A percentile compares a stretch with the other conserved stretches of the same genome.
These are phyloP conservation scores for Heliamphora exappendiculata DNA, from an alignment of 148 eudicot genomes.

Conservation along the genomic window DNA sequence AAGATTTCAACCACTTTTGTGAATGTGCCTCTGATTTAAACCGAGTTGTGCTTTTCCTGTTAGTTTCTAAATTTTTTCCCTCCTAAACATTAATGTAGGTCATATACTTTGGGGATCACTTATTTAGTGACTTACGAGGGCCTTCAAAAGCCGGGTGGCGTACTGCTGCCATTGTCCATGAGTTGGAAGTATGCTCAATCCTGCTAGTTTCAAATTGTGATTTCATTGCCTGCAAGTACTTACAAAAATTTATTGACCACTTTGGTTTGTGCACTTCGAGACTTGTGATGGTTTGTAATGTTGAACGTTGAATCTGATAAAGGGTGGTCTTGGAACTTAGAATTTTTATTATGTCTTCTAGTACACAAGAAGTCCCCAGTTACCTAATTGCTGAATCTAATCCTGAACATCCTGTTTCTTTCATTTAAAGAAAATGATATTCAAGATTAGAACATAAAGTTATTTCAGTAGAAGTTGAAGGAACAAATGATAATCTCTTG, in stretches of 20 bases:
- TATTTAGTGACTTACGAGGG: constrained; percentile 93
- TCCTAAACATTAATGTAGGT: constrained; percentile 41
- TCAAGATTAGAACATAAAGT: background rate
- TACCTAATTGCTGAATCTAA: constrained; percentile 4
- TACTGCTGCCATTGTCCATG: constrained; percentile 93
- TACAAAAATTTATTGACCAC: background rate
- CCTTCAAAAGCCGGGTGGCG: constrained; percentile 98
- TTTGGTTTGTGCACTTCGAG: background rate
- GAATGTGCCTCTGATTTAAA: background rate
- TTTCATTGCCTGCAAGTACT: background rate
- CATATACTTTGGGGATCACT: constrained; percentile 97
- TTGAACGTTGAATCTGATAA: background rate
- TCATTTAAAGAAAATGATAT: no score
- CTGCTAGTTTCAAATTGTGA: background rate
- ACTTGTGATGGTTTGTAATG: background rate
- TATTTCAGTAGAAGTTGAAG: background rate
- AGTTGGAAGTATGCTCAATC: constrained; percentile 61
- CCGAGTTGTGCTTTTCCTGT: background rate
- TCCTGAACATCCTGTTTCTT: background rate
- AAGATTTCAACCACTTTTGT: constrained; percentile 7
- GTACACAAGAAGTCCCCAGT: background rate
- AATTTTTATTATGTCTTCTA: background rate
- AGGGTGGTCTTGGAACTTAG: background rate
- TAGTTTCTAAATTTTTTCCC: constrained; percentile 2
- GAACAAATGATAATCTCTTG: background rate